Evolutionary conservation across 495 filamentous ascomycete species (phyloP).

Genomic region (Schizothecium vesticola): DNA sequence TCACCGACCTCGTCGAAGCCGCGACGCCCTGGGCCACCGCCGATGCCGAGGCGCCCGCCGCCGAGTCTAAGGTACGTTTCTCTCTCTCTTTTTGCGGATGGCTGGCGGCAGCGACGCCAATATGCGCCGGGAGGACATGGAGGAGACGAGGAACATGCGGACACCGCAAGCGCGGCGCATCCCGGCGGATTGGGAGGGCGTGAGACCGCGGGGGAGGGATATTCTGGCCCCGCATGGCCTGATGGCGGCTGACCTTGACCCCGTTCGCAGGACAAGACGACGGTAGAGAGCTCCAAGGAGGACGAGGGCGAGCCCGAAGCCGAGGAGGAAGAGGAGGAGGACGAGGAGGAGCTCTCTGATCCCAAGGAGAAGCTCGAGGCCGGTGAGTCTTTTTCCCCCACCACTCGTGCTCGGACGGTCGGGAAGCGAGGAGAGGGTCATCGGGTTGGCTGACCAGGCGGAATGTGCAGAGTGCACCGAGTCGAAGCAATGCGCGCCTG

Average conservation of each 20-base stretch:
- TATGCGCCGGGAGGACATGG: not conserved
- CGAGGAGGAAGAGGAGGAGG: slow-evolving; percentile 71
- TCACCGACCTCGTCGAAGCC: slow-evolving; percentile 50
- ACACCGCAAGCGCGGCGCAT: not conserved
- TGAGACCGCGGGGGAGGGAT: not conserved
- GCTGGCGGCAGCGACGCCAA: not conserved
- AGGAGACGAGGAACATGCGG: not conserved
- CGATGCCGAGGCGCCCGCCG: slow-evolving; percentile 51
- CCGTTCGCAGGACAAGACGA: not conserved
- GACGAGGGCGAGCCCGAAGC: slow-evolving; percentile 38
- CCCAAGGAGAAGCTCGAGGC: slow-evolving; percentile 83
- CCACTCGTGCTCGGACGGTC: not conserved
- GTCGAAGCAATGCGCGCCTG: slow-evolving; percentile 73
- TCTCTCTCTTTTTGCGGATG: not conserved
- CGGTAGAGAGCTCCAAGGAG: slow-evolving; percentile 4
- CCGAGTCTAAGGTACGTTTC: slow-evolving; percentile 22
- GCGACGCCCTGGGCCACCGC: slow-evolving; percentile 50
- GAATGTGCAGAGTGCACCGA: slow-evolving; percentile 70
- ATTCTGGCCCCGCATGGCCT: slow-evolving; percentile 26
- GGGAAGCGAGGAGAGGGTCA: not conserved
- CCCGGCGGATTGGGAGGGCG: too few relatives aligned
- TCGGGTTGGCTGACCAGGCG: slow-evolving; percentile 22
- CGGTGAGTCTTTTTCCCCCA: slow-evolving; percentile 55
- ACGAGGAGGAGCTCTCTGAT: slow-evolving; percentile 86
- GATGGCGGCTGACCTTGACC: not conserved